Evolutionary conservation across 768 basidiomycete species (phyloP), one percentile per base, ranked within the genome.

Genomic region (Boletus edulis): DNA sequence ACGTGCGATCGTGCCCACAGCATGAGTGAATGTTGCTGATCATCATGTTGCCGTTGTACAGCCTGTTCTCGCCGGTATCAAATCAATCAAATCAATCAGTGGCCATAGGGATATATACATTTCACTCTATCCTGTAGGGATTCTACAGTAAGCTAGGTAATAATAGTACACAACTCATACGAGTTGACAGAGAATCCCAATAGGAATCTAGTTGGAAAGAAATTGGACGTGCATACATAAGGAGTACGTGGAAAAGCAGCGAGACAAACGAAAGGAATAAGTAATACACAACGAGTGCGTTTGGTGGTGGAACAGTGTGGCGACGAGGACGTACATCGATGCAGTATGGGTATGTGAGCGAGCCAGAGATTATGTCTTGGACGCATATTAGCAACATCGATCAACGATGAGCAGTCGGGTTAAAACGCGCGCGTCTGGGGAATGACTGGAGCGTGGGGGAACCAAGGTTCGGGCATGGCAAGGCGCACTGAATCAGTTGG

Each of bases 1-100:
- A 50, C 76, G 85, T 47, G 76, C 77, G 60, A 80, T 82, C 55
- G 82, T 89, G 13, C 86, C 86, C 18, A 85, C 81, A 12, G 55
- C 62, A 45, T 62, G 8, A 29, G 29, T 29, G 29, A 29, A 2
- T 29, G 29, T 29, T 29, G 29, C 29, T 29, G 29, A 9, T 29
- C 29, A 29, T 8, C 27, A 14, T 41, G 18, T 46, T 55, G 44
- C 20, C 41, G 29, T 6, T n/a, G 29, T 20, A 34, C 14, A 17
- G 35, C 35, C n/a, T n/a, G n/a, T n/a, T n/a, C n/a, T n/a, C n/a
- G n/a, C n/a, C n/a, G n/a, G n/a, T n/a, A n/a, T n/a, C n/a, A n/a
- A n/a, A n/a, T n/a, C n/a, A n/a, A n/a, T n/a, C n/a, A n/a, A n/a
- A n/a, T n/a, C n/a, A n/a, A n/a, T n/a, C n/a, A n/a, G n/a, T n/a